Percentiles rank a stretch among this genome's conserved stretches.
Evolutionary conservation across 352 stramenopile genomes (phyloP).

Genomic region (Globisporangium solare): DNA sequence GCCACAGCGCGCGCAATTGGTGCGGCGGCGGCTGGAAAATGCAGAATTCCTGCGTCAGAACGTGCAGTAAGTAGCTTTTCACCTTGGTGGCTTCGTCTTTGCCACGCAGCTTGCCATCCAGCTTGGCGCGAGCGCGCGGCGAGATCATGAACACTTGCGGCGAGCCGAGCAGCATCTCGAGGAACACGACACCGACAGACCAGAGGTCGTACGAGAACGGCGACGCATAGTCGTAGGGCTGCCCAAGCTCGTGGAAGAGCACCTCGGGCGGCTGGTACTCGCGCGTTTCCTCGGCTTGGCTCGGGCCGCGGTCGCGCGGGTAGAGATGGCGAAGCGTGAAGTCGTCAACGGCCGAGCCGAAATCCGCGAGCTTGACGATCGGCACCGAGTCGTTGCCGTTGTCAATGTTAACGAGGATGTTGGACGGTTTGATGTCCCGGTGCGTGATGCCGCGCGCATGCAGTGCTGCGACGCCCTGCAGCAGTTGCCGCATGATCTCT

Average conservation of each 20-base stretch:
- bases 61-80: slow-evolving; percentile 74
- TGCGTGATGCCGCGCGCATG: slow-evolving; percentile 92
- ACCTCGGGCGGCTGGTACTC: slow-evolving; percentile 95
- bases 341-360: slow-evolving; percentile 83
- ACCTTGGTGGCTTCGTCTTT: slow-evolving; percentile 24
- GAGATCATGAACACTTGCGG: slow-evolving; percentile 85
- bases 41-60: slow-evolving; percentile 83
- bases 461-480: slow-evolving; percentile 86
- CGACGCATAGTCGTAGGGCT: slow-evolving; percentile 52
- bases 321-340: slow-evolving; percentile 80
- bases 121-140: slow-evolving; percentile 82
- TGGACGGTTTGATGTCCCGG: slow-evolving; percentile 78
- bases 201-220: slow-evolving; percentile 87
- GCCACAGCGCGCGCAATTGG: slow-evolving; percentile 53
- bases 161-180: slow-evolving; percentile 95
- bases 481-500: slow-evolving; percentile 92
- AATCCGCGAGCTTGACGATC: slow-evolving; percentile 81
- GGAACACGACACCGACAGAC: slow-evolving; percentile 93
- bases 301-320: slow-evolving; percentile 49
- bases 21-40: slow-evolving; percentile 64
- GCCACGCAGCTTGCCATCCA: slow-evolving; percentile 79
- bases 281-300: slow-evolving; percentile 89
- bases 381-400: slow-evolving; percentile 15
- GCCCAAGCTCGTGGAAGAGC: slow-evolving; percentile 52
- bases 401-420: slow-evolving; percentile 57